Evolutionary conservation across 495 filamentous ascomycete species (phyloP), one percentile per base, ranked within the genome.

Genomic region (Melanomma pulvis-pyrius): DNA sequence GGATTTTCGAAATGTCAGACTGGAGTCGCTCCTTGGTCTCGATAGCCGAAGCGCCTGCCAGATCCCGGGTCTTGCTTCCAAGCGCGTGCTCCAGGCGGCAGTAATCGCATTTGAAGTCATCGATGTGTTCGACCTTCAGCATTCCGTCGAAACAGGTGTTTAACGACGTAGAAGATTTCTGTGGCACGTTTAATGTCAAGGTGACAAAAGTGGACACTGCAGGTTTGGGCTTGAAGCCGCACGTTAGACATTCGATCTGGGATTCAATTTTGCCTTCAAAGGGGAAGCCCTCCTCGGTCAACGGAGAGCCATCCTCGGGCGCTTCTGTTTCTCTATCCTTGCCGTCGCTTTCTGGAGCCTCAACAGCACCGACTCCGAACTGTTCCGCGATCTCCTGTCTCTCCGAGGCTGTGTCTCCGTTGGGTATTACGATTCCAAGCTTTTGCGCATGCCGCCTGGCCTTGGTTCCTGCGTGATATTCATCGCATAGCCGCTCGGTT

Each of bases 81-180:
- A 91, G 63, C 1, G 93, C 92, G 77, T 96, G 88, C 49, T 89
- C 74, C n/a, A 98, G 82, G 12, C 91, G 89, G 64, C 94, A 98
- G 70, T 86, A 90, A 63, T 97, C 94, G 75, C 94, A 99, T 51
- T 89, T 90, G 78, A 93, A 99, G 73, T 97, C 94, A 55, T 99
- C 96, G 55, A 99, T 97, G 72, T 91, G 88, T 71, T 99, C 94
- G 0, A 88, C 91, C 74, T 97, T 97, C 66, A 99, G 87, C 75
- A 97, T 86, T 19, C 89, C 90, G 75, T 99, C 94, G 61, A 98
- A 93, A 74, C 96, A 98, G 3, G 83, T 79, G 67, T 83, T 85
- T 41, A 92, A 81, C 8, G 85, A 85, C 1, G 89, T 85, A 8
- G 83, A 85, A 59, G 79, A 84, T 68, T 85, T 83, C 73, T 92